Evolutionary conservation across 441 rosid genomes (phyloP), one percentile per base, ranked within the genome.

Genomic region (Pelargonium australe): DNA sequence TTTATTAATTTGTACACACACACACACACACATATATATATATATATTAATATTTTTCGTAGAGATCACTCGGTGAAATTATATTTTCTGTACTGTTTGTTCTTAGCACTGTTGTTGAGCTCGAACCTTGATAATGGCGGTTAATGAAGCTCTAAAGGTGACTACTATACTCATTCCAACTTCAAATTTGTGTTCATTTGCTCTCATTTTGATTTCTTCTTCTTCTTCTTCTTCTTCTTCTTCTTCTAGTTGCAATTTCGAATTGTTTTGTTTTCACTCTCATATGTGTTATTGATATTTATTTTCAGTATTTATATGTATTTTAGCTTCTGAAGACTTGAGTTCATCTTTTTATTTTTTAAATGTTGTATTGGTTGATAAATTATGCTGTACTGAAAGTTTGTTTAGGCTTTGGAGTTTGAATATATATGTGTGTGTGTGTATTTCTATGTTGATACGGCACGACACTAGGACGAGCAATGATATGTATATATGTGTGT

Each of bases 71-170:
- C n/a, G n/a, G n/a, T n/a, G n/a, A n/a, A n/a, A n/a, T n/a, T n/a
- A n/a, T n/a, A n/a, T n/a, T n/a, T n/a, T n/a, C n/a, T n/a, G n/a
- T n/a, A n/a, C n/a, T n/a, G n/a, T n/a, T n/a, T n/a, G n/a, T n/a
- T n/a, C n/a, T n/a, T n/a, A n/a, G n/a, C n/a, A n/a, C n/a, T n/a
- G n/a, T n/a, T n/a, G n/a, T n/a, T n/a, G n/a, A n/a, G n/a, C n/a
- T n/a, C n/a, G n/a, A n/a, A n/a, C n/a, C n/a, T n/a, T 63, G 69
- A 10, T 34, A 41, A 70, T 63, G 72, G 72, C 67, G 74, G 72
- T 70, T 78, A 12, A 62, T 70, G 78, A 64, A 73, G 81, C 71
- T 70, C 43, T 43, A 28, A 28, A 66, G 74, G 78, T 70, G 67
- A 51, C 19, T 74, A 49, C 19, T 74, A 49, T 72, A 43, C 68